phyloP scores from a whole-genome alignment of 2,329 filamentous ascomycete species.

The Penicillium sp. region DNA sequence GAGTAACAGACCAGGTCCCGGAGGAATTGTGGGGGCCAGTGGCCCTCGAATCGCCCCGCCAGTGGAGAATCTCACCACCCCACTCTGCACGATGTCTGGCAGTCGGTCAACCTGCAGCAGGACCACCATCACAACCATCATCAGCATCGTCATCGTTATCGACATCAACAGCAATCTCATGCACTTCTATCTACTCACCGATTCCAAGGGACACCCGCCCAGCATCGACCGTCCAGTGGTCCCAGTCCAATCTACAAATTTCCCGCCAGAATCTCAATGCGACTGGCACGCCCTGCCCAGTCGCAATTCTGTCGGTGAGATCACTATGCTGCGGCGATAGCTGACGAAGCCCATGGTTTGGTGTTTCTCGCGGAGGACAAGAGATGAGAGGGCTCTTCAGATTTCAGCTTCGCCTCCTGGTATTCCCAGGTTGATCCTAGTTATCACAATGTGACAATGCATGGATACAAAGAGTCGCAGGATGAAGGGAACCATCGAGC shows the following conservation, averaged over 20 bases:
- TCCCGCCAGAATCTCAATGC: neutral
- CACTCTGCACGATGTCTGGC: conserved; percentile 9
- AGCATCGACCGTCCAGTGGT: neutral
- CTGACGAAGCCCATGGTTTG: neutral
- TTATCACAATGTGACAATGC: conserved; percentile 14
- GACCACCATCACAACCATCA: neutral
- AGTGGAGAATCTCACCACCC: conserved; percentile 3
- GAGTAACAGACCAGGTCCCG: neutral
- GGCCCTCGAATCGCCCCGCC: neutral
- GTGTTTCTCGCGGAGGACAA: neutral
- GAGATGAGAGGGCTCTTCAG: neutral
- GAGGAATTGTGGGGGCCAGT: conserved; percentile 4
- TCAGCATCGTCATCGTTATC: neutral
- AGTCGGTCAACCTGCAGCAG: neutral
- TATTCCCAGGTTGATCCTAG: conserved; percentile 5
- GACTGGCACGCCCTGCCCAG: neutral
- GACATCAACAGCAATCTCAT: neutral
- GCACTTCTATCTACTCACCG: neutral
- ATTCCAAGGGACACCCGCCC: neutral
- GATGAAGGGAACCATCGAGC: neutral
- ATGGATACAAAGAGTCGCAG: conserved; percentile 4
- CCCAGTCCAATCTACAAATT: neutral
- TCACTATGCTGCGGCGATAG: conserved; percentile 4
- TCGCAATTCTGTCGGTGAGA: conserved; percentile 12
- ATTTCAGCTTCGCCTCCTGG: neutral